Base-by-base conservation (phyloP, 1,284 basidiomycete species). In the Tylopilus sp. region DNA sequence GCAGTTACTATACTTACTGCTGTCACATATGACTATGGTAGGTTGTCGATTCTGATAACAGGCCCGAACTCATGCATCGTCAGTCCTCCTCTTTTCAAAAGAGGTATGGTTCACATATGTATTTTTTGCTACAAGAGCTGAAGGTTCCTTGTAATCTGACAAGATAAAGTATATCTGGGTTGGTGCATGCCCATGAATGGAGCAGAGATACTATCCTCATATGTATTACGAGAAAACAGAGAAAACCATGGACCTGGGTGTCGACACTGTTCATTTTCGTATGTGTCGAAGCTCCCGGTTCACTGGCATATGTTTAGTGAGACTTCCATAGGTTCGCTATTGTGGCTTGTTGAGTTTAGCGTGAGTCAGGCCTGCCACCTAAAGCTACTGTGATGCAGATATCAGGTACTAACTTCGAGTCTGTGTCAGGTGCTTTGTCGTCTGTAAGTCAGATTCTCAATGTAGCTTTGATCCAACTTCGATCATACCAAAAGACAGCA, bases 151-250 rank as follows among this genome's bases (percentile, higher is more conserved):
- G 41, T 19, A 19, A 22, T 24, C 32, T 36, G 38, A 55, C 38
- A 36, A 69, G 67, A 57, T 68, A 33, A 53, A 68, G 41, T 65
- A 69, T 26, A 59, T 68, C 6, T 69, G 67, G 62, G 67, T 61
- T 4, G 38, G 62, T 10, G 19, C 18, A 4, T 19, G 13, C 8
- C 29, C 5, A 24, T 9, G 24, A 22, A 24, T 49, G 47, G 22
- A 24, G 12, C 8, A 5, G 5, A 29, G 7, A 13, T 24, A 13
- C n/a, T n/a, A n/a, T 53, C 16, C 19, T 39, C 65, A 33, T n/a
- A 65, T 22, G 22, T 44, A 22, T 16, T 10, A 16, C 36, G 36
- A 22, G 19, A 68, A 67, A 39, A 12, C 53, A 69, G n/a, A n/a
- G n/a, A n/a, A n/a, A 66, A 39, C 67, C 49, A 1, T 69, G 67